Conservation (phyloP, 2,329 filamentous ascomycete species). For the Aspergillus unguis region DNA sequence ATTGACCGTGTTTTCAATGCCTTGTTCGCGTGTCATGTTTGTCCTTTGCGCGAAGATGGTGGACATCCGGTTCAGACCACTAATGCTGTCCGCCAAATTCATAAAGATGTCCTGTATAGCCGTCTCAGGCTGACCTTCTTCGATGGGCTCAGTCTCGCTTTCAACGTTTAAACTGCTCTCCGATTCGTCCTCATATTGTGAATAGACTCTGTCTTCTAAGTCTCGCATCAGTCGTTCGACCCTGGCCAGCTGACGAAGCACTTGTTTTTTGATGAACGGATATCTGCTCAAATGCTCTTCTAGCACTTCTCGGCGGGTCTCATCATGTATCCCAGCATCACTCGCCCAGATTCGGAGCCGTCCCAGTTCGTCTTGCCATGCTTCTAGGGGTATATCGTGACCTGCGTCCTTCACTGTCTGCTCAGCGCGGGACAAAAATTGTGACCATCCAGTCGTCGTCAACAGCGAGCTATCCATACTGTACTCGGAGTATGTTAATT, state of each 20-base stretch:
- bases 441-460: neutral
- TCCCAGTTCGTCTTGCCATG: slow-evolving; percentile 1
- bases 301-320: neutral
- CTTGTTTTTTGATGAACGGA: neutral
- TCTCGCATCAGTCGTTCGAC: neutral
- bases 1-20: no score
- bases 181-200: neutral
- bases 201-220: neutral
- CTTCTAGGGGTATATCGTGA: neutral
- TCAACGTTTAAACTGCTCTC: neutral
- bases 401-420: neutral
- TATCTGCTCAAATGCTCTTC: neutral
- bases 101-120: neutral
- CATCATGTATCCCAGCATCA: neutral
- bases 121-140: neutral
- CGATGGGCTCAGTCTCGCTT: neutral
- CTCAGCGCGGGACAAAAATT: neutral
- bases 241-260: neutral
- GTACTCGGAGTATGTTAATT: neutral
- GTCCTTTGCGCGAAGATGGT: neutral
- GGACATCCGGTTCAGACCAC: neutral
- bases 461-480: neutral
- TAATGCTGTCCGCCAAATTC: neutral
- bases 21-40: no score
- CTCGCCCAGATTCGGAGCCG: neutral